Evolutionary conservation across 2,329 filamentous ascomycete species (phyloP), one percentile per base, ranked within the genome.

Genomic region (Fusarium miscanthi): DNA sequence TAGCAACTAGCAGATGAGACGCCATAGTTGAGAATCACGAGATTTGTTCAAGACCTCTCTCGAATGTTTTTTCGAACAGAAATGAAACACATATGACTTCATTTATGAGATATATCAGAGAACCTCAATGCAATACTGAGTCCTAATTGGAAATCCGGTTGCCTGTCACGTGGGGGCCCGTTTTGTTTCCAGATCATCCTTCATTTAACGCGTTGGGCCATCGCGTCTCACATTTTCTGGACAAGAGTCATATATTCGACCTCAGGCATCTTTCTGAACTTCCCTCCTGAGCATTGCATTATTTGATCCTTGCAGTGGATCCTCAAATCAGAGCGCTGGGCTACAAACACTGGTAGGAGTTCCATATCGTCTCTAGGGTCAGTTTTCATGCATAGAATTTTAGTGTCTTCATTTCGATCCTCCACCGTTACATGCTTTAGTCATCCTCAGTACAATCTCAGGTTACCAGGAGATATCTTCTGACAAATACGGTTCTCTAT

Each of bases 91-190:
- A 25, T 31, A 33, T 35, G 17, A 51, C 31, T 35, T 25, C 17
- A 35, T 19, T 51, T 19, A 7, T 8, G n/a, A 51, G 17, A 16
- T 35, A 19, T 10, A 25, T 51, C 30, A 49, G 30, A 51, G 30
- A 33, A 49, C 30, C n/a, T 46, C 31, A n/a, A 48, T 57, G 17
- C 19, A 46, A 35, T 48, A 27, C 14, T n/a, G 14, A 40, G 25
- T 27, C 33, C 23, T 10, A 12, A 12, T 19, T 45, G n/a, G 17
- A 45, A 27, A 31, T 30, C 17, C 11, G 16, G 21, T 8, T 17
- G n/a, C 23, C 14, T 21, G 35, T 75, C 73, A 75, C 73, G 73
- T 75, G 73, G 48, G 42, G 37, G 68, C 70, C 73, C 57, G 70
- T 70, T 62, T 58, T 37, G 52, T 65, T 41, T 35, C 14, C 45